phyloP scores from a whole-genome alignment of 1,139 yeast species.

The Martiniozyma asiatica region DNA sequence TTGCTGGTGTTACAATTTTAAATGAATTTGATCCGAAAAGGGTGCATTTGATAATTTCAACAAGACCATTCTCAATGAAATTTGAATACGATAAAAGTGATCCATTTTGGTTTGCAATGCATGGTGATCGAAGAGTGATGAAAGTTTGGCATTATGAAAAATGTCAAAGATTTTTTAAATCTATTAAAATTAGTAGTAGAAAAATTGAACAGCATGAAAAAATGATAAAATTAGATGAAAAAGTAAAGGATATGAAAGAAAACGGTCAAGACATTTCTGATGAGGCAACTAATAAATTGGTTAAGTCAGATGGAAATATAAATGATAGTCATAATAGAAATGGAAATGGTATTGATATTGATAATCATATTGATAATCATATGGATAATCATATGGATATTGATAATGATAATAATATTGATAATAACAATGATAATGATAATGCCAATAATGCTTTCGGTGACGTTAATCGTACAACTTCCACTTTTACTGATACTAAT shows the following conservation, averaged over 20 bases:
- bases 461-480: too few relatives aligned
- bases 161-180: conserved; percentile 65
- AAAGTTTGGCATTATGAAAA: conserved; percentile 89
- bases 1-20: conserved; percentile 19
- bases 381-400: neutral
- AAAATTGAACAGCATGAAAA: conserved; percentile 23
- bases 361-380: neutral
- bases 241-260: neutral
- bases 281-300: neutral
- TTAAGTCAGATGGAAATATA: conserved; percentile 4
- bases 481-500: too few relatives aligned
- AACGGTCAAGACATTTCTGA: neutral
- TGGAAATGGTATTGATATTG: conserved; percentile 3
- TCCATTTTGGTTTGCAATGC: conserved; percentile 49
- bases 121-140: conserved; percentile 34
- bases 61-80: conserved; percentile 29
- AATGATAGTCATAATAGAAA: neutral
- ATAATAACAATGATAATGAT: conserved; percentile 4
- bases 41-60: conserved; percentile 41
- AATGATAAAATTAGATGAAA: conserved; percentile 8
- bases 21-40: conserved; percentile 19
- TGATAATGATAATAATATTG: neutral
- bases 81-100: conserved; percentile 36
- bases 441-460: too few relatives aligned
- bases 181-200: conserved; percentile 34